Evolutionary conservation across 1,284 basidiomycete species (phyloP), one percentile per base, ranked within the genome.

Genomic region (Anthracocystis walkeri): DNA sequence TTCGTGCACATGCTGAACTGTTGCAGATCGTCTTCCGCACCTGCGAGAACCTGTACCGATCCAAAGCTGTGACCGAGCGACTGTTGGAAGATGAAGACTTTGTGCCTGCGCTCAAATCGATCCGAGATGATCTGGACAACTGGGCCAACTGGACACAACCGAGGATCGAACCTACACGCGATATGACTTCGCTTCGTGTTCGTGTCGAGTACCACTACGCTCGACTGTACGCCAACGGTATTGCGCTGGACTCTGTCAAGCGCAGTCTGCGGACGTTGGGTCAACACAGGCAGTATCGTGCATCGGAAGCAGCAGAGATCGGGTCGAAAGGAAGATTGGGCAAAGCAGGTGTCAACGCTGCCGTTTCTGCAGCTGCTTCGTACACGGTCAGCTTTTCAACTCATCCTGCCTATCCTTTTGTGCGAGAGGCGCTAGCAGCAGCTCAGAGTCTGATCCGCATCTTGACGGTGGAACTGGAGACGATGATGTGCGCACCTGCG

Each of bases 141-240:
- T 77, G 75, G 75, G 75, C 66, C 29, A 70, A 75, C 31, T 77
- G 75, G 75, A 73, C 70, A 5, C 67, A 77, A 27, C 75, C 75
- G 8, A 18, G 70, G 12, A 77, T 73, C 23, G 75, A 77, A 27
- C 70, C 75, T 0, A 73, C 71, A 1, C 58, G 75, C 29, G 70
- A 77, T 42, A 79, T 79, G 77, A 70, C 69, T 2, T 73, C 77
- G 55, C 58, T 76, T 7, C 55, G 72, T 11, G 48, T 79, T 7
- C 66, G 77, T 18, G 60, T 79, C 52, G 74, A 79, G 56, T 79
- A 79, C 31, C 77, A 79, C 54, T 76, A 75, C 33, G 69, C 77
- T 7, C 60, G 77, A 11, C 67, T 79, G 18, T 74, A 74, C 49
- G 74, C 74, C 52, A 71, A 75, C 51, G 70, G 77, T 18, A 70